A percentile compares a stretch with the other conserved stretches of the same genome.
Evolutionary conservation across 1,284 basidiomycete genomes (phyloP).

Genomic region (Ustilago hordei): DNA sequence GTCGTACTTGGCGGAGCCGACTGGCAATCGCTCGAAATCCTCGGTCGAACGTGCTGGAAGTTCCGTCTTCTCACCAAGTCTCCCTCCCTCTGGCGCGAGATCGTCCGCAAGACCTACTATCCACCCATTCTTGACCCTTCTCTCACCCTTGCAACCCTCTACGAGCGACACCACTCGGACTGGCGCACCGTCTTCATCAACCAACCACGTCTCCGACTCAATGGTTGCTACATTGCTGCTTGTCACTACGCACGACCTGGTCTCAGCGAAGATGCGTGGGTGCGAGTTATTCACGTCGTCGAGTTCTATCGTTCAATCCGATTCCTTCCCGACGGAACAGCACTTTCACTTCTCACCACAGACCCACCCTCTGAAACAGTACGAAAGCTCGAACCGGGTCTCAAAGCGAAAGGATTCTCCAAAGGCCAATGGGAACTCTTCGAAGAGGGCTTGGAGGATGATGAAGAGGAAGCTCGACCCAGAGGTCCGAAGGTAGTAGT

Average conservation of each 20-base stretch:
- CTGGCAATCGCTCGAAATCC: constrained; percentile 60
- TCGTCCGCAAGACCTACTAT: constrained; percentile 60
- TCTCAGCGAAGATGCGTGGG: constrained; percentile 63
- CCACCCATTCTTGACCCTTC: constrained; percentile 50
- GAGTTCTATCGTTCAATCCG: constrained; percentile 83
- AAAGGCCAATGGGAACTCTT: constrained; percentile 72
- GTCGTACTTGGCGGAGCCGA: constrained; percentile 62
- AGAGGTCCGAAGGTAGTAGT: constrained; percentile 59
- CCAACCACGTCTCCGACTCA: constrained; percentile 65
- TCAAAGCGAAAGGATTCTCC: constrained; percentile 78
- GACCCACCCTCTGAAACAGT: constrained; percentile 84
- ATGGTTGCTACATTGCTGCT: constrained; percentile 66
- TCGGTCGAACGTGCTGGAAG: constrained; percentile 63
- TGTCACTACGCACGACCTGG: constrained; percentile 66
- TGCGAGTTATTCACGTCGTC: constrained; percentile 66
- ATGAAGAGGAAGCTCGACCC: constrained; percentile 41
- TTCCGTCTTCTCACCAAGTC: constrained; percentile 61
- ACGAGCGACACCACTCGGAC: constrained; percentile 42
- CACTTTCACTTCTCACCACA: constrained; percentile 86
- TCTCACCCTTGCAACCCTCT: constrained; percentile 30
- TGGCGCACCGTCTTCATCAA: constrained; percentile 66
- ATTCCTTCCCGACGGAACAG: constrained; percentile 87
- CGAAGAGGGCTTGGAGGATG: constrained; percentile 49
- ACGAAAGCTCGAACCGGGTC: constrained; percentile 79
- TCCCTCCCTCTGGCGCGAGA: constrained; percentile 57